phyloP scores from a whole-genome alignment of 2,329 filamentous ascomycete genomes.

The Clonostachys solani region DNA sequence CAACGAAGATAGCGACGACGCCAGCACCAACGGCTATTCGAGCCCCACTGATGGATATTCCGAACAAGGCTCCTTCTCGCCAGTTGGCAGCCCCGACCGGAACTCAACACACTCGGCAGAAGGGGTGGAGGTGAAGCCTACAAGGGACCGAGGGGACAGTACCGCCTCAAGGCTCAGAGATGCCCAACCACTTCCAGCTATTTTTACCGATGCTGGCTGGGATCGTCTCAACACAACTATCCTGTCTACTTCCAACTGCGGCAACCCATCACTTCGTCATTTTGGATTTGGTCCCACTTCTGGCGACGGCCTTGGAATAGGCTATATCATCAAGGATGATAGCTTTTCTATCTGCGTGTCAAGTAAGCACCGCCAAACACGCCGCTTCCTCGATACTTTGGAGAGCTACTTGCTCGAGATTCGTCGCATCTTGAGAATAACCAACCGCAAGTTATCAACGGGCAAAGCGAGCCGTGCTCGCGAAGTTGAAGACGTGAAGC shows the following conservation, averaged over 20 bases:
- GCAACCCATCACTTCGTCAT: slow-evolving; percentile 88
- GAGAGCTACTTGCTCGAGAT: slow-evolving; percentile 92
- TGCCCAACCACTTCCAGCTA: slow-evolving; percentile 58
- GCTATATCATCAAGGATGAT: slow-evolving; percentile 88
- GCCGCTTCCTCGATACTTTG: slow-evolving; percentile 81
- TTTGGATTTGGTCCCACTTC: slow-evolving; percentile 96
- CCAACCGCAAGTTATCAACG: slow-evolving; percentile 39
- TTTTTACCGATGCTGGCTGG: slow-evolving; percentile 89
- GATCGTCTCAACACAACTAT: slow-evolving; percentile 94
- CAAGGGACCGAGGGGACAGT: slow-evolving; percentile 49
- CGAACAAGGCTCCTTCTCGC: slow-evolving; percentile 34
- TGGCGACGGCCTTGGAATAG: slow-evolving; percentile 92
- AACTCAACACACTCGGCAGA: slow-evolving; percentile 36
- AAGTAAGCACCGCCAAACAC: slow-evolving; percentile 91
- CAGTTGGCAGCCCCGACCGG: slow-evolving; percentile 47
- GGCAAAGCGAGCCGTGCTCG: slow-evolving; percentile 45
- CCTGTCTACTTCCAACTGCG: slow-evolving; percentile 96
- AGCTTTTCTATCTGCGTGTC: slow-evolving; percentile 86
- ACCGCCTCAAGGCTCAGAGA: slow-evolving; percentile 42
- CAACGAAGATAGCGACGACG: slow-evolving; percentile 48
- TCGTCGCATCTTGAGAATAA: slow-evolving; percentile 74
- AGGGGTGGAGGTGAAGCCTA: slow-evolving; percentile 22
- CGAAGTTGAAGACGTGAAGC: slow-evolving; percentile 40
- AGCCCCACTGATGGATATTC: slow-evolving; percentile 51
- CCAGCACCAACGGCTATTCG: slow-evolving; percentile 58